Conservation (phyloP, 495 filamentous ascomycete genomes). For the Penicillium coffeae region DNA sequence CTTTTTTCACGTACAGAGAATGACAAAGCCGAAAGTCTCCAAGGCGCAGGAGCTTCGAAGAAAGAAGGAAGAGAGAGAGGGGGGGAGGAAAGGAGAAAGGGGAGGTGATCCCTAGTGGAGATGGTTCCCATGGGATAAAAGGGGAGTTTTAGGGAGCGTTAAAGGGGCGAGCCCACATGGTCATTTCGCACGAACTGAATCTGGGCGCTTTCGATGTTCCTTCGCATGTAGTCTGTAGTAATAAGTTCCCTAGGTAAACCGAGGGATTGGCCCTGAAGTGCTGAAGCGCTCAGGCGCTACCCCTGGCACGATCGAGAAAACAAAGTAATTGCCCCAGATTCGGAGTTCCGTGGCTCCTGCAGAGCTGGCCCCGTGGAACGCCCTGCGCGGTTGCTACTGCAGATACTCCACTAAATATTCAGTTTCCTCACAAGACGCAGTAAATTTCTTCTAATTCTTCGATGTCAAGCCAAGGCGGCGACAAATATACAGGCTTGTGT, state of each 20-base stretch:
- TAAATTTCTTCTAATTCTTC: too few species aligned
- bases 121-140: slow-evolving; percentile 1
- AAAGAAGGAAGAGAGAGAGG: slow-evolving; percentile 3
- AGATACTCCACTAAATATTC: too few species aligned
- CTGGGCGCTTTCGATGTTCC: too few species aligned
- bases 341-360: slow-evolving; percentile 24
- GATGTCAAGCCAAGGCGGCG: too few species aligned
- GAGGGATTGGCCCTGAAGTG: too few species aligned
- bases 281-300: not conserved
- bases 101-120: slow-evolving; percentile 10
- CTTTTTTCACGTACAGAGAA: not conserved
- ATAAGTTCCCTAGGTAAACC: too few species aligned
- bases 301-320: not conserved
- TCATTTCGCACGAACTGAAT: too few species aligned
- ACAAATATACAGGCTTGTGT: too few species aligned
- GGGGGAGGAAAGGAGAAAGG: slow-evolving; percentile 10
- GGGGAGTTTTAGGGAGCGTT: not conserved
- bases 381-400: too few species aligned
- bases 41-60: not conserved
- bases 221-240: too few species aligned
- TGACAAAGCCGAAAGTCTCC: not conserved
- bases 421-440: too few species aligned
- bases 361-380: slow-evolving; percentile 26
- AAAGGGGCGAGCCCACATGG: not conserved
- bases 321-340: slow-evolving; percentile 1